Conservation (phyloP, 768 basidiomycete genomes). For the Trichaptum fuscoviolaceum region DNA sequence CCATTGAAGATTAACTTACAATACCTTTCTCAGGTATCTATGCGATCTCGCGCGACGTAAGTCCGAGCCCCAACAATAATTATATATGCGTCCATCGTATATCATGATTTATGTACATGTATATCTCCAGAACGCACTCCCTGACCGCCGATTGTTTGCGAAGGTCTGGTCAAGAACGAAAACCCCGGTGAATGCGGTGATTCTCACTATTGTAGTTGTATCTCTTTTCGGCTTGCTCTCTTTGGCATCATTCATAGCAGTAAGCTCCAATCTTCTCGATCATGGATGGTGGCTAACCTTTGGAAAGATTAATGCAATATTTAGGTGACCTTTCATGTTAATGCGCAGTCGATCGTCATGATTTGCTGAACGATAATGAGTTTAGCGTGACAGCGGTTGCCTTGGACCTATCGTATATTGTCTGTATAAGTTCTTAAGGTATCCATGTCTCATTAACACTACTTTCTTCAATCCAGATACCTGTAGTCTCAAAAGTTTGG, state of each 20-base stretch:
- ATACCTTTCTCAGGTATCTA: constrained; percentile 3
- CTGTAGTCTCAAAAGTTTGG: constrained; percentile 11
- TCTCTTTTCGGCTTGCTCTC: constrained; percentile 15
- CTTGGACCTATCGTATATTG: constrained; percentile 12
- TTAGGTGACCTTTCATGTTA: constrained; percentile 9
- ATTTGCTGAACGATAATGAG: background rate
- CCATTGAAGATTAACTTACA: background rate
- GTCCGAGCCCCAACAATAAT: background rate
- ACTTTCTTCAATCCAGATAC: constrained; percentile 10
- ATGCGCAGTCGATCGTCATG: background rate
- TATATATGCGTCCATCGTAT: background rate
- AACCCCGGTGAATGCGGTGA: constrained; percentile 16
- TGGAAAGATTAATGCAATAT: constrained; percentile 16
- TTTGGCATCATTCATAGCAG: constrained; percentile 15
- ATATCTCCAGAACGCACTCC: constrained; percentile 16
- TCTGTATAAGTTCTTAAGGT: background rate
- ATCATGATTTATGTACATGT: background rate
- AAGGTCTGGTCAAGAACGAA: constrained; percentile 15
- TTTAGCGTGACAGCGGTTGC: constrained; percentile 16
- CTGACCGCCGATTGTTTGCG: constrained; percentile 12
- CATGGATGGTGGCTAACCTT: background rate
- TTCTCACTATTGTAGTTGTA: constrained; percentile 15
- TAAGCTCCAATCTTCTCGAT: constrained; percentile 5
- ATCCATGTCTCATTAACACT: background rate
- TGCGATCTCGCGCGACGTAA: constrained; percentile 13